These are phyloP conservation scores for Massariosphaeria phaeospora DNA, from an alignment of 495 filamentous ascomycete species.

Conservation along the genomic window DNA sequence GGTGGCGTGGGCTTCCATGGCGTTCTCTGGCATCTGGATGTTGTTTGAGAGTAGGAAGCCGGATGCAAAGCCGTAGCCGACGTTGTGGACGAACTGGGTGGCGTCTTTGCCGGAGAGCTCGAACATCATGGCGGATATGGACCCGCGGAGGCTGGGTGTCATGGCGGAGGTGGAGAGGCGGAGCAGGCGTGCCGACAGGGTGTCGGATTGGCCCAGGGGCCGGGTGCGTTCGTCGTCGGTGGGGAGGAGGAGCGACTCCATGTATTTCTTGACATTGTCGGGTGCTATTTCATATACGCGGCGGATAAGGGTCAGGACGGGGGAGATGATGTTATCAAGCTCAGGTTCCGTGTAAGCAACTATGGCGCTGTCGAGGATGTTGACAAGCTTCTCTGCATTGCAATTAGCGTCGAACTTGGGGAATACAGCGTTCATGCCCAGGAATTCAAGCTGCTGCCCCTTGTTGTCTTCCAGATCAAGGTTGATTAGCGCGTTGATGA, in stretches of 20 bases:
- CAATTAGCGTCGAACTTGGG: conserved; percentile 57
- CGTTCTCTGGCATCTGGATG: conserved; percentile 65
- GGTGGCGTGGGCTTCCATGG: conserved; percentile 52
- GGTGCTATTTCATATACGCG: conserved; percentile 71
- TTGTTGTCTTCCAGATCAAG: conserved; percentile 59
- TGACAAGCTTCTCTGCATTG: conserved; percentile 64
- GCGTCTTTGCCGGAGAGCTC: conserved; percentile 65
- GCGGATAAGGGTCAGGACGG: conserved; percentile 67
- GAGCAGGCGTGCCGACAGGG: conserved; percentile 71
- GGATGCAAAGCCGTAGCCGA: conserved; percentile 81
- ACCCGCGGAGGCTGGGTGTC: conserved; percentile 64
- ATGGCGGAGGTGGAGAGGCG: conserved; percentile 69
- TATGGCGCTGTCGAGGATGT: conserved; percentile 65
- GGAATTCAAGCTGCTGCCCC: conserved; percentile 27
- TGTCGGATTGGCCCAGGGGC: conserved; percentile 70
- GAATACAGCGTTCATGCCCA: conserved; percentile 47
- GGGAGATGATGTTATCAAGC: conserved; percentile 63
- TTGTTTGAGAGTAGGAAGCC: conserved; percentile 81
- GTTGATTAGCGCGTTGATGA: conserved; percentile 78
- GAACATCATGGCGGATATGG: conserved; percentile 77
- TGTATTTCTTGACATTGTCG: conserved; percentile 52
- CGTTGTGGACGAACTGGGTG: conserved; percentile 40
- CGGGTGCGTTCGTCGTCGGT: conserved; percentile 70
- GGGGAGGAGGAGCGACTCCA: conserved; percentile 68
- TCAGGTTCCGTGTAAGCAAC: conserved; percentile 56